Evolutionary conservation across 2,329 filamentous ascomycete genomes (phyloP), one percentile per base, ranked within the genome.

Genomic region (Metarhizium guizhouense): DNA sequence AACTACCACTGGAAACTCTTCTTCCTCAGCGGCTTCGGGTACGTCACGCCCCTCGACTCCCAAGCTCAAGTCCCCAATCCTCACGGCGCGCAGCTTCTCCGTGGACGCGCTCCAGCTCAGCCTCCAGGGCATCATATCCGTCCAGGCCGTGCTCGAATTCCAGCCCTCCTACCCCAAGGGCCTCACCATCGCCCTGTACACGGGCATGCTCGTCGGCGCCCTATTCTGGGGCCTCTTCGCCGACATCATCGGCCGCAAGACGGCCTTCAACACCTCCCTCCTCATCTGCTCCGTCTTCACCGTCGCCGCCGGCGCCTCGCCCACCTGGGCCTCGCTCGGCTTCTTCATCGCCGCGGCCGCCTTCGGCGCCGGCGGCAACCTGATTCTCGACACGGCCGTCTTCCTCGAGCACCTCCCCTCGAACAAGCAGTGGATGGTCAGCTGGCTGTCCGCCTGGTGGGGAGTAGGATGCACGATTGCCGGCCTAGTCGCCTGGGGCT

Each of bases 361-460:
- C 1, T 86, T 87, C 60, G 84, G 84, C 0, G 79, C 73, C 0
- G 85, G 84, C 16, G 85, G 84, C 2, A 87, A 87, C 63, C 67
- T 87, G 20, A 79, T 87, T 0, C 69, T 87, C 1, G 83, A 86
- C 59, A 85, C 83, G 3, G 74, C 74, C 4, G 72, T 77, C 42
- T 75, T 76, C 54, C 67, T 45, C 42, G 42, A 45, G 42, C n/a
- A 45, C n/a, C 42, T 45, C 13, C 42, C 42, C 13, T 67, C 70
- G 47, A 67, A 66, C 18, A 71, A 76, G 52, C 75, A 77, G 64
- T 78, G 73, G 4, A 25, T 4, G 25, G 25, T 25, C 25, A 4
- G 25, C 25, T 25, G 25, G 25, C 25, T 25, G 25, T 25, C 25
- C 3, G 25, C 25, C 25, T 25, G 25, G 25, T 25, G 25, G 25